Conservation (phyloP, 225 moss, liverwort and hornwort species). For the Climacium dendroides region DNA sequence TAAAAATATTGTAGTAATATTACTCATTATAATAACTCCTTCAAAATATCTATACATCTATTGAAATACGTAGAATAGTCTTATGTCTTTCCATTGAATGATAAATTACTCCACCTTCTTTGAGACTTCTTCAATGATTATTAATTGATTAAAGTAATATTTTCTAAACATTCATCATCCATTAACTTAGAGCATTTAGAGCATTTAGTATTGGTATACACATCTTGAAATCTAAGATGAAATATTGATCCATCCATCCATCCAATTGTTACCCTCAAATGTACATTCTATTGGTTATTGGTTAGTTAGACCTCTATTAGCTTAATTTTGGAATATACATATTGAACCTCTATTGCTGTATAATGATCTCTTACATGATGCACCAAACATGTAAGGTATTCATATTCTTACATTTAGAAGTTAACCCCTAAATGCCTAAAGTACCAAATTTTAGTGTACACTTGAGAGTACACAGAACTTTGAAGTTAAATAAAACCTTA, state of each 20-base stretch:
- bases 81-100: not conserved
- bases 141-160: not conserved
- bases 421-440: fast-evolving
- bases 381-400: not conserved
- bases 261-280: fast-evolving
- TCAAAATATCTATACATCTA: not conserved
- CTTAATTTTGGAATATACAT: not conserved
- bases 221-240: not conserved
- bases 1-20: not conserved
- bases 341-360: not conserved
- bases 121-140: not conserved
- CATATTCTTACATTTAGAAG: not conserved
- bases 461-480: not conserved
- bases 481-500: not conserved
- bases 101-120: not conserved
- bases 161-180: not conserved
- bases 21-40: not conserved
- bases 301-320: not conserved
- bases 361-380: not conserved
- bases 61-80: not conserved
- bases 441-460: fast-evolving
- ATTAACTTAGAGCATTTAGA: not conserved
- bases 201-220: not conserved
- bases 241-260: not conserved
- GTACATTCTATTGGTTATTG: not conserved